These are phyloP conservation scores for Lactarius quietus DNA, from an alignment of 768 basidiomycete genomes.

Conservation along the genomic window DNA sequence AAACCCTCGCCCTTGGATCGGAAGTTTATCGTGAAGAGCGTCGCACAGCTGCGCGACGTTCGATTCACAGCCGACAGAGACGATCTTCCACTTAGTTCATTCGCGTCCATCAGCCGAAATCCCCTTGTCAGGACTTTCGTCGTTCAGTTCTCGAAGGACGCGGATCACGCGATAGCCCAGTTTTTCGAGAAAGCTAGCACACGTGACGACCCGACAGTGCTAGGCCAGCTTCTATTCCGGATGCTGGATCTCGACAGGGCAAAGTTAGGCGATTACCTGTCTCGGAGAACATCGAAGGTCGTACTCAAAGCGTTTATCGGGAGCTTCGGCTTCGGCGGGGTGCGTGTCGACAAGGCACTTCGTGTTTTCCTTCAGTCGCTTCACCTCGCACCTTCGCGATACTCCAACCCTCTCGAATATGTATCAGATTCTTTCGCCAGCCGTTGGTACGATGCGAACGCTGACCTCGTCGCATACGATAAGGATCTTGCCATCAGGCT, in stretches of 20 bases:
- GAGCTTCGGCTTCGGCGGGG: slow-evolving; percentile 77
- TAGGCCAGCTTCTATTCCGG: slow-evolving; percentile 78
- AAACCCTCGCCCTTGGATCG: slow-evolving; percentile 60
- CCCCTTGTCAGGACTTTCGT: slow-evolving; percentile 70
- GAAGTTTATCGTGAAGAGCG: slow-evolving; percentile 85
- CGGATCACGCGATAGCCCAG: slow-evolving; percentile 71
- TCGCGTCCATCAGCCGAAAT: slow-evolving; percentile 44
- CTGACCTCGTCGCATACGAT: slow-evolving; percentile 71
- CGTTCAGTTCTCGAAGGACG: slow-evolving; percentile 72
- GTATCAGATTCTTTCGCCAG: slow-evolving; percentile 81
- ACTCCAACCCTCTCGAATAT: slow-evolving; percentile 53
- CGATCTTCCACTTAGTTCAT: slow-evolving; percentile 48
- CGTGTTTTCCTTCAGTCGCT: slow-evolving; percentile 86
- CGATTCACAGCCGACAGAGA: slow-evolving; percentile 68
- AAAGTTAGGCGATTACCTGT: slow-evolving; percentile 81
- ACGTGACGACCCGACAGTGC: slow-evolving; percentile 64
- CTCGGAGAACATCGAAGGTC: slow-evolving; percentile 64
- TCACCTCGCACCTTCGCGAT: slow-evolving; percentile 50
- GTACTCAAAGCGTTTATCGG: slow-evolving; percentile 84
- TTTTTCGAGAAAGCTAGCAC: slow-evolving; percentile 59
- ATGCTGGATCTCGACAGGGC: slow-evolving; percentile 79
- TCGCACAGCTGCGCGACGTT: slow-evolving; percentile 71
- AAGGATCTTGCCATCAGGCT: slow-evolving; percentile 75
- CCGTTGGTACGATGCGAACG: slow-evolving; percentile 90
- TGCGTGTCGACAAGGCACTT: slow-evolving; percentile 85